Evolutionary conservation across 352 stramenopile genomes (phyloP), one percentile per base, ranked within the genome.

Genomic region (Globisporangium heterothallicum): DNA sequence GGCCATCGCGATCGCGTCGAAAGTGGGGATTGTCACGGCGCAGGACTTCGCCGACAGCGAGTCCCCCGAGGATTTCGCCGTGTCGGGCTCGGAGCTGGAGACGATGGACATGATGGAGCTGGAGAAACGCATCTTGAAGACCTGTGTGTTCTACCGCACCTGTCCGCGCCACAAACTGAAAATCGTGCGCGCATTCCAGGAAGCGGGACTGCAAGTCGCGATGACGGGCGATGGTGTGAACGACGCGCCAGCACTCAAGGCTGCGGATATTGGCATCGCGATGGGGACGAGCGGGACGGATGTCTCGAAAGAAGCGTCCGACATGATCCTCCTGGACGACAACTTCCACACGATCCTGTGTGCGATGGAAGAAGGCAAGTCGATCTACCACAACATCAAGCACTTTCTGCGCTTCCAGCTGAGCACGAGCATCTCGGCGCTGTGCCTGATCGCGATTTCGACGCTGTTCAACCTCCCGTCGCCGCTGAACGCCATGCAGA

Each of bases 211-310:
- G 35, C 78, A 87, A 64, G 94, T 99, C 38, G 96, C 95, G 6
- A 98, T 99, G 78, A 99, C 97, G n/a, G 97, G 97, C n/a, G 97
- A 99, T 61, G 97, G 97, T 30, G 98, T 98, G 13, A 99, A 99
- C 70, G 97, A 99, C 72, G 96, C 96, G 6, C 97, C 96, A 18
- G 96, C 97, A 4, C 74, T 99, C 8, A 98, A 98, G 63, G 92
- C 76, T 1, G 93, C 94, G 16, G 92, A 99, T 56, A 97, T 99
- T 63, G 91, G 93, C 27, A 97, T 98, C 65, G 96, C 95, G 4
- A 99, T 99, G 97, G 97, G 96, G 49, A 98, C 97, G 48, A 96
- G 91, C 49, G 97, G 96, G 44, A 98, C 96, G 25, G 88, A 98
- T 60, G 97, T 99, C 30, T 98, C 97, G 3, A 98, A 99, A 61